Percentiles rank a stretch among this genome's conserved stretches.
These are phyloP conservation scores for Mollisiaceae sp. DNA, from an alignment of 2,329 filamentous ascomycete genomes.

Conservation along the genomic window DNA sequence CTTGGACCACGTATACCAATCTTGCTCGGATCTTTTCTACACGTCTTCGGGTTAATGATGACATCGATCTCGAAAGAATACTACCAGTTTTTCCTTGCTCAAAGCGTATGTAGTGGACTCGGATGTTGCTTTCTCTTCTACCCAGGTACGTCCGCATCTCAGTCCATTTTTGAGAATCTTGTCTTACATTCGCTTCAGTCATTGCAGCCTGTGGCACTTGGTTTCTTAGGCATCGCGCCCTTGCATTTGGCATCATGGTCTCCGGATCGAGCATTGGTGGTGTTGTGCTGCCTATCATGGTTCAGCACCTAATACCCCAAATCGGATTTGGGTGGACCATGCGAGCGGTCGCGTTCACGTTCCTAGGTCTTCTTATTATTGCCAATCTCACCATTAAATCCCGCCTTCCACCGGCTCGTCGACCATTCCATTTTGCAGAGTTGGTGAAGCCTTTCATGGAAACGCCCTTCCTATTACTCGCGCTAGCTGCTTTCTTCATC, in stretches of 20 bases:
- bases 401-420: constrained; percentile 22
- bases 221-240: constrained; percentile 51
- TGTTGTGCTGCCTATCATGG: constrained; percentile 61
- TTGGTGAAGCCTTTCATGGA: constrained; percentile 41
- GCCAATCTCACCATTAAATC: constrained; percentile 44
- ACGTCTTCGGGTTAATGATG: constrained; percentile 51
- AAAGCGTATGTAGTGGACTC: constrained; percentile 56
- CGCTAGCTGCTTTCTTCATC: constrained; percentile 48
- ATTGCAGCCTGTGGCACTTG: constrained; percentile 45
- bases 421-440: constrained; percentile 36
- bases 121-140: constrained; percentile 48
- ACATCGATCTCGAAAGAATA: constrained; percentile 47
- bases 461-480: constrained; percentile 42
- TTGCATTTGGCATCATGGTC: constrained; percentile 52
- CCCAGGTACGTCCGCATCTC: constrained; percentile 38
- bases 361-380: constrained; percentile 43
- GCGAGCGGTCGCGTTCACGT: constrained; percentile 58
- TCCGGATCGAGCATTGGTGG: constrained; percentile 54
- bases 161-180: constrained; percentile 39
- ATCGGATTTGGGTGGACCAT: constrained; percentile 61
- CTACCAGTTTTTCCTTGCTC: constrained; percentile 59
- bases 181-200: too few relatives aligned
- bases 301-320: constrained; percentile 54
- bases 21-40: constrained; percentile 47
- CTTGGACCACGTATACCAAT: constrained; percentile 45